Base-by-base conservation (phyloP, 805 yeast species). In the Alloascoidea hylecoeti region DNA sequence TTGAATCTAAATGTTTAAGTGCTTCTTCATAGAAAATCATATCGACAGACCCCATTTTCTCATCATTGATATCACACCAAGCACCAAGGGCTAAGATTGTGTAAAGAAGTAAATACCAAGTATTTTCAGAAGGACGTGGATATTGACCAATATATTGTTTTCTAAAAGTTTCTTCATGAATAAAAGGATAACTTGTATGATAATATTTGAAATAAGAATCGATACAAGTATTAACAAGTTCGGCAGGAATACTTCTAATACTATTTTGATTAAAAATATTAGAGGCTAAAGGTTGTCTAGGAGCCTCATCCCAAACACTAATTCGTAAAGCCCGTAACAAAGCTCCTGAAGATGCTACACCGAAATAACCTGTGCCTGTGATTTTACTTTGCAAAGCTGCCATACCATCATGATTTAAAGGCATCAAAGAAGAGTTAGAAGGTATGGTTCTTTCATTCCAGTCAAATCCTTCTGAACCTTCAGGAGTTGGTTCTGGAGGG, bases 331-430 rank as follows among this genome's bases (percentile, higher is more conserved):
- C 66, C 45, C 75, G 60, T 34, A 78, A 52, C 15, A 73, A 56
- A 4, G 72, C 70, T 2, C 78, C 67, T 41, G 73, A 64, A 3
- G 85, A 75, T 5, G 75, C 79, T 9, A 69, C 66, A 1, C 86
- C 86, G 45, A 72, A 71, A 49, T 72, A 77, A 0, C 85, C 84
- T 18, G 68, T 68, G 17, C 75, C 70, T 36, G 70, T 65, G 4
- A 64, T 66, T 40, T 63, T 58, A 13, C 61, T 55, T 33, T 72
- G 65, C 16, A 72, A 48, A 1, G 77, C 79, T 0, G 78, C 81
- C 82, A 77, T 76, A 6, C 82, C 81, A 51, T 77, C 82, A n/a
- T n/a, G n/a, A n/a, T n/a, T n/a, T n/a, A n/a, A n/a, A n/a, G 33
- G 34, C 14, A 32, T 12, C 34, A 56, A 50, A 42, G 49, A 48